Evolutionary conservation across 768 basidiomycete species (phyloP), one percentile per base, ranked within the genome.

Genomic region (Tylopilus sp.): DNA sequence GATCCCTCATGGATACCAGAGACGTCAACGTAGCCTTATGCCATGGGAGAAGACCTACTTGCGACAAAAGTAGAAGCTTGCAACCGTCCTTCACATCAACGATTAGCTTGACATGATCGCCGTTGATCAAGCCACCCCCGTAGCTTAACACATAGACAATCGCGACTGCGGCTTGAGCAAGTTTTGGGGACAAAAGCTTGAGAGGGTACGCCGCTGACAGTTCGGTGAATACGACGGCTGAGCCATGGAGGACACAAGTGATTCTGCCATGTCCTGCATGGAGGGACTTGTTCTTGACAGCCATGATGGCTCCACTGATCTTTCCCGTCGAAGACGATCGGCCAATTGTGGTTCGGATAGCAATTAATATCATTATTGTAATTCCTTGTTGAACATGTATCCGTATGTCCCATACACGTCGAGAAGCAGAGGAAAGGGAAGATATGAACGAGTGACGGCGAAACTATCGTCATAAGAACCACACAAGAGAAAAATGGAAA

Each of bases 71-170:
- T 6, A 94, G 73, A 2, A 98, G 78, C 12, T 70, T 77, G 26
- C 82, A 79, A 16, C 74, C 77, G 28, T 72, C 65, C 37, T 79
- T 78, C 13, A 94, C 79, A 33, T 83, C 70, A 22, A 87, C 81
- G n/a, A 70, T 61, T 13, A 98, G 66, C 40, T 77, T 69, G 46
- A 97, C 74, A 25, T 75, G 70, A 72, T 98, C 95, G 0, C 93
- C 93, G 6, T 86, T 84, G 33, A 98, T 89, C 11, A 98, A 78
- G 3, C 95, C 95, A 12, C 95, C 95, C 0, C 95, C 95, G 60
- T 98, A 98, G 31, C 83, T 85, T 53, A 98, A 67, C 17, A 90
- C 74, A 61, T 97, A 98, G 17, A 83, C 84, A 45, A 89, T 71
- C 11, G 82, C 87, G 29, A 91, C 76, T 6, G 74, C 68, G 28